These are phyloP conservation scores for Asparagopsis taxiformis DNA, from an alignment of 31 red algal genomes.

Conservation along the genomic window DNA sequence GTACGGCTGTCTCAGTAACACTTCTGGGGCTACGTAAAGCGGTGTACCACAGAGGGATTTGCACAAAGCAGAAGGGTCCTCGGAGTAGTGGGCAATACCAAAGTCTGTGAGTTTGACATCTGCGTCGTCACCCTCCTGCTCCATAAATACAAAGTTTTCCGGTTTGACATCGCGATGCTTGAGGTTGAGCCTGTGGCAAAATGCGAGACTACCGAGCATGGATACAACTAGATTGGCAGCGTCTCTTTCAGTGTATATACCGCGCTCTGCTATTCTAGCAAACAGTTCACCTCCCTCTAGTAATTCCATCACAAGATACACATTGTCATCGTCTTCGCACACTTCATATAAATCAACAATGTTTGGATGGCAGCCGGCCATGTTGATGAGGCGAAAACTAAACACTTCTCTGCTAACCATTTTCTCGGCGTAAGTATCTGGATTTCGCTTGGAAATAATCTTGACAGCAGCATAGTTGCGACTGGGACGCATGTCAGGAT, in stretches of 20 bases:
- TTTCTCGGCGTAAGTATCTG: slow-evolving; percentile 46
- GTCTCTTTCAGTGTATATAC: slow-evolving; percentile 83
- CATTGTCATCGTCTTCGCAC: slow-evolving; percentile 75
- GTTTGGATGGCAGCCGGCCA: slow-evolving; percentile 73
- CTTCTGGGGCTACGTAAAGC: slow-evolving; percentile 95
- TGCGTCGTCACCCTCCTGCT: slow-evolving; percentile 42
- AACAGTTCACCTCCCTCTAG: slow-evolving; percentile 89
- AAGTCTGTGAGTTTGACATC: slow-evolving; percentile 86
- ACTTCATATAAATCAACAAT: slow-evolving; percentile 85
- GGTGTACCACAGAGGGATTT: slow-evolving; percentile 90
- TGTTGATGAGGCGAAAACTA: slow-evolving; percentile 58
- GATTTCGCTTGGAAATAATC: slow-evolving; percentile 64
- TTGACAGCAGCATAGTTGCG: slow-evolving; percentile 82
- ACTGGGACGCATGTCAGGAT: too few relatives aligned
- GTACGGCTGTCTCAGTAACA: slow-evolving; percentile 84
- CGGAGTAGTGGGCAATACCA: slow-evolving; percentile 70
- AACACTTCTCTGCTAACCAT: slow-evolving; percentile 74
- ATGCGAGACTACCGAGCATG: slow-evolving; percentile 86
- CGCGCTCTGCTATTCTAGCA: slow-evolving; percentile 68
- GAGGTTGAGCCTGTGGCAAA: slow-evolving; percentile 80
- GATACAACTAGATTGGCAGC: slow-evolving; percentile 60
- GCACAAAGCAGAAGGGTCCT: slow-evolving; percentile 70
- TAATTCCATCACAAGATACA: slow-evolving; percentile 91
- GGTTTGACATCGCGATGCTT: slow-evolving; percentile 98
- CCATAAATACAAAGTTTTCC: slow-evolving; percentile 88